Base-by-base conservation (phyloP, 441 rosid species). In the Syzygium syzygioides region DNA sequence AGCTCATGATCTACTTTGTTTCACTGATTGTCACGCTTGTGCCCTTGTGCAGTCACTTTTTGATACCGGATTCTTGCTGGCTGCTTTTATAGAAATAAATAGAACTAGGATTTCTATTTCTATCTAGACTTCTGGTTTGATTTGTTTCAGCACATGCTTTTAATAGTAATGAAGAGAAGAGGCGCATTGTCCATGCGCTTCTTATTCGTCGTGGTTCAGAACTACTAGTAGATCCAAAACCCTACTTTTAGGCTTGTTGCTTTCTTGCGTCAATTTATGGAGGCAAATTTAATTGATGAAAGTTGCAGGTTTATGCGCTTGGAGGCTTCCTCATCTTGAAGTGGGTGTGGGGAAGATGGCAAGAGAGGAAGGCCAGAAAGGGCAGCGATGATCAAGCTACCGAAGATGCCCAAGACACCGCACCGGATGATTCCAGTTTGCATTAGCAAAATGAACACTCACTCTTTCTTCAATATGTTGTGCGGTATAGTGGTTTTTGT, bases 301-400 rank as follows among this genome's bases (percentile, higher is more conserved):
- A 79, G 88, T 80, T 79, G 19, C 96, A 97, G 98, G 99, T 96
- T 17, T 96, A 96, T 90, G 98, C 98, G 30, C 90, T 96, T 86
- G 95, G 99, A 86, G 99, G 98, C 84, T 94, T 97, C 93, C 94
- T 97, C 54, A 89, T 97, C 45, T 59, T 96, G 90, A 94, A 92
- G 89, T 97, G 99, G 99, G 92, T 94, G 6, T 96, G 97, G 99
- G 96, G 98, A 32, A 94, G 98, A 89, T 96, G 98, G 99, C 93
- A 94, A 50, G 99, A 96, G 93, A 94, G 98, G 92, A 94, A 95
- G 86, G 95, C 91, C 79, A 93, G 92, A 84, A 90, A 88, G 86
- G 92, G 93, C 86, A 93, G 92, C 87, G 91, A 93, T 25, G 88
- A 86, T 89, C 56, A 86, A 48, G 86, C 92, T 4, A 26, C 91